Percentiles rank a stretch among this genome's conserved stretches.
Conservation (phyloP, 2,329 filamentous ascomycete genomes). For the Nothomitra cinnamomea region DNA sequence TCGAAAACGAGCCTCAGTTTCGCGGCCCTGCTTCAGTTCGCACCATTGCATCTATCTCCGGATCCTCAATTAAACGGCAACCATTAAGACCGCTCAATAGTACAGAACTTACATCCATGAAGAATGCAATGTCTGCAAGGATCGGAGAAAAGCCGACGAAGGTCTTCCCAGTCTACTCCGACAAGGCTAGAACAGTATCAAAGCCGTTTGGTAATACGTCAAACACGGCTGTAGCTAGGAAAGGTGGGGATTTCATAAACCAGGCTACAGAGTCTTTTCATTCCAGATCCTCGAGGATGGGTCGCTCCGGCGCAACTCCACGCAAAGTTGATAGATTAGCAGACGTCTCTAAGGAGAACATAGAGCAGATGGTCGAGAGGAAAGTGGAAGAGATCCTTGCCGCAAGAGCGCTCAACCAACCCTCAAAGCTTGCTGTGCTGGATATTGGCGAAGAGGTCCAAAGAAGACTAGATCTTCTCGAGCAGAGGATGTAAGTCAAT, state of each 20-base stretch:
- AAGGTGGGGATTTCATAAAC: constrained; percentile 20
- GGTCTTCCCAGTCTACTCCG: constrained; percentile 73
- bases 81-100: constrained; percentile 63
- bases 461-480: constrained; percentile 63
- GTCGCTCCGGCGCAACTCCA: constrained; percentile 22
- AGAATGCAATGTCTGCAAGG: constrained; percentile 33
- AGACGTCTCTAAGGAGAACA: constrained; percentile 50
- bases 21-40: constrained; percentile 50
- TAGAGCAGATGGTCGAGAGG: constrained; percentile 82
- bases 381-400: constrained; percentile 83
- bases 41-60: constrained; percentile 23
- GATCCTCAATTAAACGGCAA: constrained; percentile 41
- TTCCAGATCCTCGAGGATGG: constrained; percentile 19
- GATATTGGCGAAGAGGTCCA: constrained; percentile 64
- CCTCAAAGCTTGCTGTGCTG: constrained; percentile 23
- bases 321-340: constrained; percentile 19
- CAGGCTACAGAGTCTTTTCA: background rate
- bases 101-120: constrained; percentile 54
- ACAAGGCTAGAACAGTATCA: constrained; percentile 31
- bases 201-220: constrained; percentile 20
- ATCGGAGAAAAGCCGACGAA: constrained; percentile 56
- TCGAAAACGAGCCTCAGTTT: constrained; percentile 88
- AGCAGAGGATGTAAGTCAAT: constrained; percentile 59
- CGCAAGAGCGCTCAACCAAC: constrained; percentile 47
- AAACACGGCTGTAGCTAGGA: constrained; percentile 27